Evolutionary conservation across 805 yeast genomes (phyloP), one percentile per base, ranked within the genome.

Genomic region (Starmera quercuum): DNA sequence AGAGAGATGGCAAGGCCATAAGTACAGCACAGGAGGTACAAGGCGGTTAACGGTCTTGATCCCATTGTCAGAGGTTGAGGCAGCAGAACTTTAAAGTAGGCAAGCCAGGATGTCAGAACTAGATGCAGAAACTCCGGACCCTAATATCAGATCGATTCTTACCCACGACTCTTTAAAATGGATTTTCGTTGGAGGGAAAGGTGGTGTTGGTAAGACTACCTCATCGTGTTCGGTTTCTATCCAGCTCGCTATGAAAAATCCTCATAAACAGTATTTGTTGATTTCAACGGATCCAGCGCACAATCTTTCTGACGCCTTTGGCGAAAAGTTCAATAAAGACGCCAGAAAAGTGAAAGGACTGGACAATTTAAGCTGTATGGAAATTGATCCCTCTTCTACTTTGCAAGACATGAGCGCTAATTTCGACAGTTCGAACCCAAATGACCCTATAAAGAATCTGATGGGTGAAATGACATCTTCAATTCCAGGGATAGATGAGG

Each of bases 221-320:
- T 84, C 97, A 4, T 90, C 97, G 1, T 88, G 95, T 30, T 87
- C 97, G 17, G 72, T 92, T 46, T 95, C 99, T 16, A 81, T 88
- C 42, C 97, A 92, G 62, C 73, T 92, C 57, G 97, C 98, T 13
- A 61, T 83, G 40, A 67, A 72, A 37, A 81, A 94, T 54, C 94
- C 95, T 23, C 44, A 58, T 13, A 88, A 86, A 45, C 80, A 83
- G 48, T 94, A 86, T 47, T 67, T 92, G 41, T 67, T 92, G 48
- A 92, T 92, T 49, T 88, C 96, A 21, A 88, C 97, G 1, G 99
- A 92, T 61, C 99, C 99, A 10, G 99, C 99, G 5, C 99, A 92
- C 61, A 92, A 92, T 56, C 69, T 92, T 47, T 83, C 95, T 27
- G 99, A 92, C 59, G 98, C 98, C 3, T 92, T 92, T 63, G 95